Evolutionary conservation across 495 filamentous ascomycete species (phyloP).

Genomic region (Talaromyces proteolyticus): DNA sequence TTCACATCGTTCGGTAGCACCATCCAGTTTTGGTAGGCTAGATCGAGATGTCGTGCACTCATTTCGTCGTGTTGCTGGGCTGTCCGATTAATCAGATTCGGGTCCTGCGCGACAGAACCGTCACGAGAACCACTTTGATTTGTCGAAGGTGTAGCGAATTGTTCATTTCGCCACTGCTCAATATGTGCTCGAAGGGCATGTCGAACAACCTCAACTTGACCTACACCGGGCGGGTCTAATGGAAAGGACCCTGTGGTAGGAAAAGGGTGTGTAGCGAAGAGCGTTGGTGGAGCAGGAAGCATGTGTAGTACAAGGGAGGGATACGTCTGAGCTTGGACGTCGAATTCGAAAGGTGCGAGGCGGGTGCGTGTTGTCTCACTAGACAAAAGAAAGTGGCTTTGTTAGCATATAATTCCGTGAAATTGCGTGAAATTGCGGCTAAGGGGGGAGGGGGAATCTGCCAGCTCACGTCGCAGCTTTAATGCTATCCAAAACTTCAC

Average conservation of each 20-base stretch:
- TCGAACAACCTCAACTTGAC: slow-evolving; percentile 65
- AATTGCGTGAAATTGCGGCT: no score
- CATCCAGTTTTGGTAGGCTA: slow-evolving; percentile 68
- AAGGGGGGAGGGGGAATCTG: slow-evolving; percentile 5
- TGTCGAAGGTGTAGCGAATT: slow-evolving; percentile 24
- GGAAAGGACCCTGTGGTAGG: slow-evolving; percentile 68
- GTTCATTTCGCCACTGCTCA: slow-evolving; percentile 49
- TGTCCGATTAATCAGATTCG: slow-evolving; percentile 37
- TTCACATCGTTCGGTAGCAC: slow-evolving; percentile 47
- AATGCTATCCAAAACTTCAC: slow-evolving; percentile 71
- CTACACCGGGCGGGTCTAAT: slow-evolving; percentile 59
- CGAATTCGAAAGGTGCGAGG: slow-evolving; percentile 70
- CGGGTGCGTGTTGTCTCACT: slow-evolving; percentile 22
- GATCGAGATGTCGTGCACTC: slow-evolving; percentile 56
- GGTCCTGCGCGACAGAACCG: slow-evolving; percentile 22
- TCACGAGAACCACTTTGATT: slow-evolving; percentile 14
- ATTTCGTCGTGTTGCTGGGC: slow-evolving; percentile 55
- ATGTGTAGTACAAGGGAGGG: slow-evolving; percentile 75
- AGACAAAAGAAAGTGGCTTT: not conserved
- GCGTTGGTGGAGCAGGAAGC: slow-evolving; percentile 68
- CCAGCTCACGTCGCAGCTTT: slow-evolving; percentile 74
- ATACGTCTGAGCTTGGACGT: slow-evolving; percentile 73
- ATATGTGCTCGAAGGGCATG: slow-evolving; percentile 60
- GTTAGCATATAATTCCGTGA: not conserved
- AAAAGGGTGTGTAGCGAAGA: slow-evolving; percentile 67